Evolutionary conservation across 2,329 filamentous ascomycete genomes (phyloP).

Genomic region (Fusarium sp.): DNA sequence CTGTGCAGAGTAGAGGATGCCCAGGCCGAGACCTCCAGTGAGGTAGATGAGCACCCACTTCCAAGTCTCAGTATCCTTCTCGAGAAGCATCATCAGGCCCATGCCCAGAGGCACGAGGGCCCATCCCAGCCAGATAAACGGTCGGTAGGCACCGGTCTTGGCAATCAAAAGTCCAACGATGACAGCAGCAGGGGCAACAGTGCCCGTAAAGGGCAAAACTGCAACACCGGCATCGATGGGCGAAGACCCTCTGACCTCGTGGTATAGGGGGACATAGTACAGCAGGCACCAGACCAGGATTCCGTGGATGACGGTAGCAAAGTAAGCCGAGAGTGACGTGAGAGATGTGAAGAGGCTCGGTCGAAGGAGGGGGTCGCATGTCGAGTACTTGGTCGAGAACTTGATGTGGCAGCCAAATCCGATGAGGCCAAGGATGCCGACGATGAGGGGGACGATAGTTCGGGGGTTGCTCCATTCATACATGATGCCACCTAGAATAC

Average conservation of each 20-base stretch:
- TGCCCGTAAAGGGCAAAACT: slow-evolving; percentile 69
- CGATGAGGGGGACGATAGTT: slow-evolving; percentile 70
- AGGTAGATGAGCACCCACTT: slow-evolving; percentile 73
- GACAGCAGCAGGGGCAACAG: slow-evolving; percentile 71
- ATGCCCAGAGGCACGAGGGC: slow-evolving; percentile 67
- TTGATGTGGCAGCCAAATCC: slow-evolving; percentile 35
- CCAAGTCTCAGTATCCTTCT: slow-evolving; percentile 60
- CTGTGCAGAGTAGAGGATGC: slow-evolving; percentile 73
- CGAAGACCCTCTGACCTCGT: slow-evolving; percentile 38
- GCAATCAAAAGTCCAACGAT: slow-evolving; percentile 67
- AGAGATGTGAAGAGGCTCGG: slow-evolving; percentile 40
- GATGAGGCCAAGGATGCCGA: slow-evolving; percentile 60
- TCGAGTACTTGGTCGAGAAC: slow-evolving; percentile 33
- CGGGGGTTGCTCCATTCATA: slow-evolving; percentile 73
- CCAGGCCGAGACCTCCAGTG: slow-evolving; percentile 69
- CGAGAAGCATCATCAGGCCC: slow-evolving; percentile 66
- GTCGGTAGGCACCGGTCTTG: slow-evolving; percentile 69
- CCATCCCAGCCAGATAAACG: slow-evolving; percentile 73
- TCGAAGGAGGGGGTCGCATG: slow-evolving; percentile 38
- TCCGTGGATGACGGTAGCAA: slow-evolving; percentile 38
- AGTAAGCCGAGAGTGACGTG: slow-evolving; percentile 37
- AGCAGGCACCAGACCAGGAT: slow-evolving; percentile 39
- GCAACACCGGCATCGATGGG: slow-evolving; percentile 57
- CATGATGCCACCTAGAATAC: slow-evolving; percentile 66
- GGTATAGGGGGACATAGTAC: slow-evolving; percentile 40